Conservation (phyloP, 805 yeast species). For the Saturnispora diversa region DNA sequence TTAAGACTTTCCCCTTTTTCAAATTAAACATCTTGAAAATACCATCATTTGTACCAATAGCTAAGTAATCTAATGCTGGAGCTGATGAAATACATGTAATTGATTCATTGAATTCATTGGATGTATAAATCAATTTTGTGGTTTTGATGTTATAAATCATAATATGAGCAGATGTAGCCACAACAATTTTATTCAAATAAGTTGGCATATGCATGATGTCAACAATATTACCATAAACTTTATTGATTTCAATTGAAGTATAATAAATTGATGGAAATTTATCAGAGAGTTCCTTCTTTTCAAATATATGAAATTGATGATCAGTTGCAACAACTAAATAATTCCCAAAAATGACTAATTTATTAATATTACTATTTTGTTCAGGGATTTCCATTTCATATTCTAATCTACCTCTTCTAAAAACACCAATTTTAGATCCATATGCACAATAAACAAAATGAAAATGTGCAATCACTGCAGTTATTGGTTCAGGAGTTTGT, state of each 20-base stretch:
- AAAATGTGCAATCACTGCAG: constrained; percentile 67
- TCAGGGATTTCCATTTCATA: constrained; percentile 29
- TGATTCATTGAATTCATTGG: constrained; percentile 43
- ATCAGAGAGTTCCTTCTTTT: constrained; percentile 24
- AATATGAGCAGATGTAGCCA: constrained; percentile 63
- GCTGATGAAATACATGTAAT: constrained; percentile 71
- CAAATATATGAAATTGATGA: constrained; percentile 25
- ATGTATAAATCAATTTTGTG: constrained; percentile 53
- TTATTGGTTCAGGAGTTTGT: constrained; percentile 64
- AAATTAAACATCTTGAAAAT: constrained; percentile 58
- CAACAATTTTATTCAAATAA: constrained; percentile 77
- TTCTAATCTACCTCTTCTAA: constrained; percentile 69
- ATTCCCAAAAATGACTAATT: constrained; percentile 67
- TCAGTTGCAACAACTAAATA: constrained; percentile 53
- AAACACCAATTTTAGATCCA: constrained; percentile 66
- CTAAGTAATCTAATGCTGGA: constrained; percentile 80
- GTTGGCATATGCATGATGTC: constrained; percentile 80
- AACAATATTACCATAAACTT: constrained; percentile 64
- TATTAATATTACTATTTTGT: constrained; percentile 32
- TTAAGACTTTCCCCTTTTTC: constrained; percentile 50
- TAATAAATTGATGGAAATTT: constrained; percentile 57
- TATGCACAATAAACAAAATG: constrained; percentile 77
- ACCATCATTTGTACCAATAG: constrained; percentile 69
- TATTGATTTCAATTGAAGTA: constrained; percentile 50
- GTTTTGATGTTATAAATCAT: constrained; percentile 68